Conservation (phyloP, 441 rosid species). For the Viola pubescens region DNA sequence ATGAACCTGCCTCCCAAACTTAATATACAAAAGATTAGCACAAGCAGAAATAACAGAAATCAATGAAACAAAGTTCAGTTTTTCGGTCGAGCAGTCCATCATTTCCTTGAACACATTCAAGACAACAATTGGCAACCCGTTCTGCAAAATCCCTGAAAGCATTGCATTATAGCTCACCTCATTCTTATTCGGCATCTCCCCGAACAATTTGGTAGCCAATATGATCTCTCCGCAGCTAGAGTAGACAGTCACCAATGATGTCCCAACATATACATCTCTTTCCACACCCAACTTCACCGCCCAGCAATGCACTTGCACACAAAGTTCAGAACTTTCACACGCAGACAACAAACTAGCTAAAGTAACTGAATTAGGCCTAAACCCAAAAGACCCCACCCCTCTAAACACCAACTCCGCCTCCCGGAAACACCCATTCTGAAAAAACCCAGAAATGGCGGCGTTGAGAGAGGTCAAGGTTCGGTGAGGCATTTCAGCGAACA, state of each 20-base stretch:
- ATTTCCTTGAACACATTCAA: conserved; percentile 46
- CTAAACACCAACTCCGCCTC: conserved; percentile 33
- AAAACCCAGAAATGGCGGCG: conserved; percentile 35
- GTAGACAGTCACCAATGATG: conserved; percentile 51
- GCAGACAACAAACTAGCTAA: conserved; percentile 43
- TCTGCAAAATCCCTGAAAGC: conserved; percentile 42
- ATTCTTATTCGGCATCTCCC: conserved; percentile 32
- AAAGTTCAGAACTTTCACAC: conserved; percentile 27
- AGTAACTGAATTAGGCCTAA: conserved; percentile 35
- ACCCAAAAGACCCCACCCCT: conserved; percentile 21
- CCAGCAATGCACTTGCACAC: conserved; percentile 48
- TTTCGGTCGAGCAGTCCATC: conserved; percentile 33
- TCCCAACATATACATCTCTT: conserved; percentile 50
- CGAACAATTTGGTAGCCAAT: conserved; percentile 44
- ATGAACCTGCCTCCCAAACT: conserved; percentile 39
- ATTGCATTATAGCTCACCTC: conserved; percentile 59
- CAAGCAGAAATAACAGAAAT: conserved; percentile 40
- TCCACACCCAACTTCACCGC: conserved; percentile 48
- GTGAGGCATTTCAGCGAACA: conserved; percentile 41
- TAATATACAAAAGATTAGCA: conserved; percentile 29
- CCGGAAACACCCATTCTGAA: conserved; percentile 20
- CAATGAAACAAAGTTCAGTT: conserved; percentile 43
- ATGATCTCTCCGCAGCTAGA: conserved; percentile 31
- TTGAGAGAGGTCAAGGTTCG: conserved; percentile 32
- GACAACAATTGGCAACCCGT: conserved; percentile 32